Evolutionary conservation across 805 yeast genomes (phyloP).

Genomic region (Ogataea chonburiensis): DNA sequence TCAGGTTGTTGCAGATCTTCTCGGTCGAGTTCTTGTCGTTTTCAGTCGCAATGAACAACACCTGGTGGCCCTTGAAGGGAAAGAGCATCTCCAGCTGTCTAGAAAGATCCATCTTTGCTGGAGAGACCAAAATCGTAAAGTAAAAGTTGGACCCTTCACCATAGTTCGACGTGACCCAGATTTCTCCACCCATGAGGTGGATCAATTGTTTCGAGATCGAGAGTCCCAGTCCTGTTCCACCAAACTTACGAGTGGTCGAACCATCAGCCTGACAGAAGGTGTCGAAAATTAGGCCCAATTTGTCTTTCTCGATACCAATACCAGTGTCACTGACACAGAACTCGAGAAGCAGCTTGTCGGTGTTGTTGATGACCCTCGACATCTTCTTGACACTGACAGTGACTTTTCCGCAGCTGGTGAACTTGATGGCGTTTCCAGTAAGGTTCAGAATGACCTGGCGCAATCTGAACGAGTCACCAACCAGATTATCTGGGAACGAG

Average conservation of each 20-base stretch:
- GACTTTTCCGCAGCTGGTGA: slow-evolving; percentile 80
- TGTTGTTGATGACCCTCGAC: slow-evolving; percentile 32
- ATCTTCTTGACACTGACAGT: slow-evolving; percentile 68
- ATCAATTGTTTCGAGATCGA: slow-evolving; percentile 85
- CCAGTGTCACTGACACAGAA: slow-evolving; percentile 90
- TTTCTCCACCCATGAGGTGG: slow-evolving; percentile 90
- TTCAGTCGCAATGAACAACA: slow-evolving; percentile 66
- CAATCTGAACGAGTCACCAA: slow-evolving; percentile 86
- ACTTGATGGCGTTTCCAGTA: slow-evolving; percentile 88
- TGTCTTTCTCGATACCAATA: slow-evolving; percentile 84
- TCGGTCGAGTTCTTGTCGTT: slow-evolving; percentile 51
- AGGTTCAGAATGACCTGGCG: slow-evolving; percentile 83
- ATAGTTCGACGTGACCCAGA: slow-evolving; percentile 82
- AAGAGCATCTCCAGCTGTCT: slow-evolving; percentile 66
- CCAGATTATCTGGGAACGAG: slow-evolving; percentile 80
- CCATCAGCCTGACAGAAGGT: slow-evolving; percentile 95
- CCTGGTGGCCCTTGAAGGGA: slow-evolving; percentile 70
- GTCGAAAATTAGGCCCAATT: slow-evolving; percentile 80
- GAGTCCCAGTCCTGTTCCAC: slow-evolving; percentile 89
- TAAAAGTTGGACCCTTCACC: slow-evolving; percentile 82
- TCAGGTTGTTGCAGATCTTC: slow-evolving; percentile 51
- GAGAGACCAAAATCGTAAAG: slow-evolving; percentile 77
- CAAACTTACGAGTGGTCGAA: slow-evolving; percentile 87
- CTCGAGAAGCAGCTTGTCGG: slow-evolving; percentile 61
- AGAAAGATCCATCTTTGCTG: slow-evolving; percentile 59